Evolutionary conservation across 2,329 filamentous ascomycete species (phyloP).

Genomic region (Leptographium wingfieldii): DNA sequence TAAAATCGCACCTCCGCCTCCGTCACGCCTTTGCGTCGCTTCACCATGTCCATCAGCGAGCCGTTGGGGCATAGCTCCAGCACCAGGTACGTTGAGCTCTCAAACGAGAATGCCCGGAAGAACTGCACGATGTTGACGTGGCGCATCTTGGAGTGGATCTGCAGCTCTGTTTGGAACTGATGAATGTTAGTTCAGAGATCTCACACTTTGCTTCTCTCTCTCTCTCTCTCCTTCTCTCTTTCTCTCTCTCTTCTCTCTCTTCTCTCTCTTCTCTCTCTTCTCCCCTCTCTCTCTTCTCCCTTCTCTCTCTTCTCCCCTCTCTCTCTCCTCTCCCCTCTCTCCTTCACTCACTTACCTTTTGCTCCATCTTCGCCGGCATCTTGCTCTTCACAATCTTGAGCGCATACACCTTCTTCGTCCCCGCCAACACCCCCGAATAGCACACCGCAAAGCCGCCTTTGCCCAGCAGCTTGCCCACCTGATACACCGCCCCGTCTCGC

Average conservation of each 20-base stretch:
- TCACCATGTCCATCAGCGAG: constrained; percentile 95
- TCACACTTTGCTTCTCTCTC: too few relatives aligned
- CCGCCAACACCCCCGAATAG: constrained; percentile 56
- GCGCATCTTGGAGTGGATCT: constrained; percentile 96
- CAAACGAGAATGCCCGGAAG: constrained; percentile 82
- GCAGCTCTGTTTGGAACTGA: constrained; percentile 69
- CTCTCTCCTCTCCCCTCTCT: too few relatives aligned
- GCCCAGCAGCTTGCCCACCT: constrained; percentile 60
- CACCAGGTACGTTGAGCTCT: constrained; percentile 82
- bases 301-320: too few relatives aligned
- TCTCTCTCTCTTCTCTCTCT: too few relatives aligned
- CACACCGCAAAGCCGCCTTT: constrained; percentile 78
- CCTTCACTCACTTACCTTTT: constrained; percentile 45
- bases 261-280: too few relatives aligned
- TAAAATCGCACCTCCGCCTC: constrained; percentile 92
- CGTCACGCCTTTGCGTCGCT: constrained; percentile 77
- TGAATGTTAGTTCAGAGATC: not conserved
- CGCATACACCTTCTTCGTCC: constrained; percentile 55
- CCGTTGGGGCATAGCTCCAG: constrained; percentile 92
- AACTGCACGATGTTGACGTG: constrained; percentile 96
- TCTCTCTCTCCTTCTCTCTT: too few relatives aligned
- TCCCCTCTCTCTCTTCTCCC: too few relatives aligned
- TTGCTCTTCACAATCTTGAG: constrained; percentile 75
- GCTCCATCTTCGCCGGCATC: constrained; percentile 73
- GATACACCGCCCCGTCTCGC: constrained; percentile 57